Evolutionary conservation across 768 basidiomycete species (phyloP).

Genomic region (Gelatoporia subvermispora): DNA sequence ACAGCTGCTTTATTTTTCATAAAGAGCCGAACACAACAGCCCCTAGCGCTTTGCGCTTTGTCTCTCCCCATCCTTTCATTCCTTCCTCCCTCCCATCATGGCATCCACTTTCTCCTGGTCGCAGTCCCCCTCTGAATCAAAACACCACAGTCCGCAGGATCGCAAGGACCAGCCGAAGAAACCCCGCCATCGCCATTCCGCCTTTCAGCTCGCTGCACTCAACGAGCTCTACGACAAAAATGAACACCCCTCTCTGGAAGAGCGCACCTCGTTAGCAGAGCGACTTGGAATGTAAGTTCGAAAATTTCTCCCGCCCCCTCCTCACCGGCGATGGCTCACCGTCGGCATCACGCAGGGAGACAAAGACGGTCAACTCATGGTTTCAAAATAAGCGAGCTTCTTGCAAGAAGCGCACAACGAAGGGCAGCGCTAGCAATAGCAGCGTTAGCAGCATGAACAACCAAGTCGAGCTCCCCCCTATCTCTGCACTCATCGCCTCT

Average conservation of each 20-base stretch:
- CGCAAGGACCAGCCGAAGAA: constrained; percentile 56
- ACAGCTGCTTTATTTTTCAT: constrained; percentile 18
- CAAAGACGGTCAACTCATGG: constrained; percentile 83
- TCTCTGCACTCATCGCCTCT: constrained; percentile 37
- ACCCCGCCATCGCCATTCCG: constrained; percentile 72
- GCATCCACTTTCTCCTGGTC: constrained; percentile 10
- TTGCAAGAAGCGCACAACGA: constrained; percentile 60
- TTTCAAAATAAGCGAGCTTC: constrained; percentile 86
- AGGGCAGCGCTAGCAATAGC: constrained; percentile 21
- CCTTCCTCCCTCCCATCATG: constrained; percentile 6
- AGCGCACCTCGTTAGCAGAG: constrained; percentile 63
- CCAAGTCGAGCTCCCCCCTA: constrained; percentile 32
- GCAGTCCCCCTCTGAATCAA: constrained; percentile 9
- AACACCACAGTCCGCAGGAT: constrained; percentile 16
- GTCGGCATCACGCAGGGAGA: constrained; percentile 48
- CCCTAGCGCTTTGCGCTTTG: constrained; percentile 6
- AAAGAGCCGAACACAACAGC: constrained; percentile 7
- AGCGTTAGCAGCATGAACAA: constrained; percentile 25
- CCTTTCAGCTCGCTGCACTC: constrained; percentile 66
- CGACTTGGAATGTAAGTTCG: constrained; percentile 68
- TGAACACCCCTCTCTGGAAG: constrained; percentile 69
- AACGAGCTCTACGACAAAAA: constrained; percentile 75
- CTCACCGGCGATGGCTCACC: constrained; percentile 2
- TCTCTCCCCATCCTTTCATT: constrained; percentile 3
- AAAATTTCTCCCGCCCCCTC: constrained; percentile 1